Evolutionary conservation across 2,329 filamentous ascomycete genomes (phyloP).

Genomic region (Cadophora luteo-olivacea): DNA sequence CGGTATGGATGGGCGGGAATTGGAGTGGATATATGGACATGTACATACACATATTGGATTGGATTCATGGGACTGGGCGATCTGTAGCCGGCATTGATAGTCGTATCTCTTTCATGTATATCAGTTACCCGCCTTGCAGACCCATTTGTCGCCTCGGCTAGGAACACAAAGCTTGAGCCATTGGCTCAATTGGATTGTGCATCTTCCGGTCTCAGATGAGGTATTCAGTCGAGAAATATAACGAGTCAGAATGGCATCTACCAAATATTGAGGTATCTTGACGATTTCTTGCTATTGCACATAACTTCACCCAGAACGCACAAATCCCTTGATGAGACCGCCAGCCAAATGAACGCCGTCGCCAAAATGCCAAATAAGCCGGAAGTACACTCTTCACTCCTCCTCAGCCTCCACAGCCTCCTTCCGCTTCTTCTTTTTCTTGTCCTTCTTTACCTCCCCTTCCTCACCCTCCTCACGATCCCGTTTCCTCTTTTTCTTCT

Average conservation of each 20-base stretch:
- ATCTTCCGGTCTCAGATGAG: too few relatives aligned
- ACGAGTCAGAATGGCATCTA: background rate
- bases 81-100: too few relatives aligned
- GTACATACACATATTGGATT: too few relatives aligned
- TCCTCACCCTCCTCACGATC: constrained; percentile 35
- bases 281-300: background rate
- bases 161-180: too few relatives aligned
- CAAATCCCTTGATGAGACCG: background rate
- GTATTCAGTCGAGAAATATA: too few relatives aligned
- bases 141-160: too few relatives aligned
- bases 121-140: too few relatives aligned
- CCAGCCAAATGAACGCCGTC: constrained; percentile 28
- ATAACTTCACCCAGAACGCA: background rate
- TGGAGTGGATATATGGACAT: background rate
- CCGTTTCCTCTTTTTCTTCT: constrained; percentile 58
- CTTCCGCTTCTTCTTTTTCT: constrained; percentile 35
- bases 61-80: too few relatives aligned
- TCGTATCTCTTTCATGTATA: too few relatives aligned
- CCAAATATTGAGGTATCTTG: background rate
- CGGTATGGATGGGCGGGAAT: background rate
- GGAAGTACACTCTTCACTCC: constrained; percentile 15
- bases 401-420: constrained; percentile 25
- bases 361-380: constrained; percentile 30
- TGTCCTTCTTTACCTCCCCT: constrained; percentile 34
- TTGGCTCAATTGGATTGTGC: too few relatives aligned